Evolutionary conservation across 1,284 basidiomycete genomes (phyloP).

Genomic region (Thecaphora thlaspeos): DNA sequence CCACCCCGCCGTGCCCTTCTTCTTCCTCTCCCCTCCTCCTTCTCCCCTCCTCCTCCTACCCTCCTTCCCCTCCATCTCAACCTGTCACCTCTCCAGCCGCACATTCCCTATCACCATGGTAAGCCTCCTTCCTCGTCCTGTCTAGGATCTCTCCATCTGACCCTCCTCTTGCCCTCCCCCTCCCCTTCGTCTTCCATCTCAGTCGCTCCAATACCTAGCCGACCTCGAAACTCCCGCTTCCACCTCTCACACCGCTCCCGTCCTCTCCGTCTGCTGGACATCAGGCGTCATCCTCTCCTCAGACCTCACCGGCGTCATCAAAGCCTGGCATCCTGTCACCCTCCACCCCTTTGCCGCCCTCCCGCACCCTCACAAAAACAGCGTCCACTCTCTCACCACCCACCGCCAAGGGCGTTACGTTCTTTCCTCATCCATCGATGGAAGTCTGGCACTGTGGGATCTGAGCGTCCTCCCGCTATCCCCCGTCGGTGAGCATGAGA

Average conservation of each 20-base stretch:
- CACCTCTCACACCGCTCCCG: slow-evolving; percentile 18
- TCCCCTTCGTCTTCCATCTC: slow-evolving; percentile 1
- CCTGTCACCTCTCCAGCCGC: no score
- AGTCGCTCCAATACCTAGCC: slow-evolving; percentile 31
- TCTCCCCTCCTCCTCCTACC: no score
- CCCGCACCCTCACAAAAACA: slow-evolving; percentile 12
- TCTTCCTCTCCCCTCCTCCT: no score
- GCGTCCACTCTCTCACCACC: slow-evolving; percentile 19
- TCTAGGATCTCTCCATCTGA: no score
- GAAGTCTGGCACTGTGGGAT: slow-evolving; percentile 23
- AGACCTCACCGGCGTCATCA: slow-evolving; percentile 14
- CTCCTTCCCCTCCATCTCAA: no score
- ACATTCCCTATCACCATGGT: no score
- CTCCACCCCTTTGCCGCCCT: slow-evolving; percentile 4
- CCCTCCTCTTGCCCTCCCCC: no score
- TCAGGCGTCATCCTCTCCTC: slow-evolving; percentile 17
- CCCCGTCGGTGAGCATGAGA: neutral
- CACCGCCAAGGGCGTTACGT: slow-evolving; percentile 3
- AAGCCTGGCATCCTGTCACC: slow-evolving; percentile 12
- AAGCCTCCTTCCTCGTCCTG: no score
- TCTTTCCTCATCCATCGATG: slow-evolving; percentile 23
- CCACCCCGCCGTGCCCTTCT: no score
- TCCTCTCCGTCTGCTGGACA: slow-evolving; percentile 26
- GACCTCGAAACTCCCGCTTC: slow-evolving; percentile 21
- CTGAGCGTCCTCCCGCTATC: no score